Evolutionary conservation across 1,284 basidiomycete species (phyloP).

Genomic region (Boletus sp.): DNA sequence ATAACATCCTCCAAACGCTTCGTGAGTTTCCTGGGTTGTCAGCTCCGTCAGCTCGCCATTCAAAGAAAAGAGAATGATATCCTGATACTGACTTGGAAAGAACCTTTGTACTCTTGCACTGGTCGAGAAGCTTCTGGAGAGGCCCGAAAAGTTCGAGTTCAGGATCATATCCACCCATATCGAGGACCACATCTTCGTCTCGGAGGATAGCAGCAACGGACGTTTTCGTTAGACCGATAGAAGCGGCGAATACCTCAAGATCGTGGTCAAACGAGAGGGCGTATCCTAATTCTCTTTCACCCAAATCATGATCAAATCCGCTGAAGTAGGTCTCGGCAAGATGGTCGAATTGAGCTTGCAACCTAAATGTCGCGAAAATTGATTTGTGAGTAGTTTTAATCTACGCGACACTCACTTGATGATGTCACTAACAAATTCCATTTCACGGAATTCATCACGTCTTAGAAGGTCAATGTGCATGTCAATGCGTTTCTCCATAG

Average conservation of each 20-base stretch:
- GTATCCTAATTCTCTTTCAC: slow-evolving; percentile 87
- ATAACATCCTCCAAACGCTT: slow-evolving; percentile 83
- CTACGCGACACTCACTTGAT: slow-evolving; percentile 61
- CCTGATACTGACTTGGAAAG: slow-evolving; percentile 67
- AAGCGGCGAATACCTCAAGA: slow-evolving; percentile 90
- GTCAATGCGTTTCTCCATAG: slow-evolving; percentile 91
- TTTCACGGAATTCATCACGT: slow-evolving; percentile 89
- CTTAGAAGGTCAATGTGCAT: slow-evolving; percentile 86
- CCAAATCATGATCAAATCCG: slow-evolving; percentile 81
- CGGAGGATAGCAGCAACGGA: slow-evolving; percentile 71
- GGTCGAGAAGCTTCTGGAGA: slow-evolving; percentile 79
- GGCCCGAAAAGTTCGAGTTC: slow-evolving; percentile 78
- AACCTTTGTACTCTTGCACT: slow-evolving; percentile 79
- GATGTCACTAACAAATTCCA: slow-evolving; percentile 90
- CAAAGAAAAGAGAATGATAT: background rate
- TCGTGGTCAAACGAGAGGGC: slow-evolving; percentile 84
- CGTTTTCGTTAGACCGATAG: slow-evolving; percentile 86
- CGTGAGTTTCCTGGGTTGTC: slow-evolving; percentile 76
- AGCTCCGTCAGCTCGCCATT: slow-evolving; percentile 11
- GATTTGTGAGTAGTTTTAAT: background rate
- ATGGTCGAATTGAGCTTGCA: slow-evolving; percentile 91
- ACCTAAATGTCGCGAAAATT: slow-evolving; percentile 47
- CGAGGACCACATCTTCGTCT: slow-evolving; percentile 78
- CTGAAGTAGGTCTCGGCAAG: slow-evolving; percentile 84
- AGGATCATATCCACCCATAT: slow-evolving; percentile 74